Evolutionary conservation across 2,329 filamentous ascomycete species (phyloP).

Genomic region (Aspergillus ruber): DNA sequence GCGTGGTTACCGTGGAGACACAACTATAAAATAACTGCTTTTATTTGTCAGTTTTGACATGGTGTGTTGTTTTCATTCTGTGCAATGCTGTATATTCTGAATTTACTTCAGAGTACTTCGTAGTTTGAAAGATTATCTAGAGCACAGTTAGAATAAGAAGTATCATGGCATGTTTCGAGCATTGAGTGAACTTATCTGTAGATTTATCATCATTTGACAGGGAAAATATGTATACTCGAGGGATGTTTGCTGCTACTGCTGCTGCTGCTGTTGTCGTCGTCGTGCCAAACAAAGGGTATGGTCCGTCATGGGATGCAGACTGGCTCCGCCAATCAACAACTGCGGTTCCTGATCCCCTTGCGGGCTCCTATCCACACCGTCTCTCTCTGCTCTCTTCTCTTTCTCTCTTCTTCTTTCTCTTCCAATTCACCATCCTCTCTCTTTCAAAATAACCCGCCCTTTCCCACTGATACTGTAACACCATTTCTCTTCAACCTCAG

Average conservation of each 20-base stretch:
- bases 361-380: slow-evolving; percentile 12
- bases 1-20: neutral
- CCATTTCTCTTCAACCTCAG: neutral
- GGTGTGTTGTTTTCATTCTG: too few species aligned
- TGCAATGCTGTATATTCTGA: neutral
- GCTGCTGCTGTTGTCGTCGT: neutral
- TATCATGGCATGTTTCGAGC: too few species aligned
- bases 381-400: slow-evolving; percentile 2
- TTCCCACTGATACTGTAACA: neutral
- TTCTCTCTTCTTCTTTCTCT: neutral
- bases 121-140: neutral
- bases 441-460: neutral
- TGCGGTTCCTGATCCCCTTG: slow-evolving; percentile 16
- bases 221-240: too few species aligned
- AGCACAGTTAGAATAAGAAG: too few species aligned
- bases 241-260: too few species aligned
- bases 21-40: neutral
- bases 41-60: neutral
- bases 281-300: slow-evolving; percentile 8
- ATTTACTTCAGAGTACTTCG: neutral
- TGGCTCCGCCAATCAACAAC: slow-evolving; percentile 4
- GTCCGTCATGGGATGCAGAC: slow-evolving; percentile 10
- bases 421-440: neutral
- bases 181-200: too few species aligned
- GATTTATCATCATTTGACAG: too few species aligned